Percentiles rank a stretch among this genome's conserved stretches.
These are phyloP conservation scores for Monosiga brevicollis DNA, from an alignment of 78 protist genomes.

Conservation along the genomic window DNA sequence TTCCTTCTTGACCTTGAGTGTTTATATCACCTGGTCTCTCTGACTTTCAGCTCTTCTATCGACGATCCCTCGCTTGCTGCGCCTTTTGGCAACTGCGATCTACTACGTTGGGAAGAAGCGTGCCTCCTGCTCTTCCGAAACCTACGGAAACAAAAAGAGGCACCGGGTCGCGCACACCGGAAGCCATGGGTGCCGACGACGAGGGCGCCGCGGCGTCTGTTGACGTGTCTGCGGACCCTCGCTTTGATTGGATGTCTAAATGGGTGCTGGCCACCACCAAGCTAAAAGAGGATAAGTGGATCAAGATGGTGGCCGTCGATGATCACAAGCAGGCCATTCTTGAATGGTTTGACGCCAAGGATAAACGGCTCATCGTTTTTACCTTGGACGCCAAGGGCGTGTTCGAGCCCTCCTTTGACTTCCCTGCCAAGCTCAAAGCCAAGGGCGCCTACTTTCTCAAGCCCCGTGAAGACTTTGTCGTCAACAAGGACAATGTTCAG, in stretches of 20 bases:
- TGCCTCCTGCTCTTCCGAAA: too few species aligned
- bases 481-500: neutral
- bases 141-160: too few species aligned
- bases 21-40: too few species aligned
- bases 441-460: neutral
- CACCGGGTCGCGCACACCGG: too few species aligned
- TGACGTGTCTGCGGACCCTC: neutral
- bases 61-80: too few species aligned
- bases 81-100: too few species aligned
- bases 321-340: neutral
- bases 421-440: neutral
- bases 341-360: neutral
- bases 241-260: neutral
- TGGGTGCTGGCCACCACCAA: neutral
- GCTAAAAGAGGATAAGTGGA: slow-evolving; percentile 8
- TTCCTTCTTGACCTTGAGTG: too few species aligned
- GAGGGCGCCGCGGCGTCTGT: neutral
- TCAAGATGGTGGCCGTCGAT: neutral
- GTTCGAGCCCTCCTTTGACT: neutral
- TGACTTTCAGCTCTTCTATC: too few species aligned
- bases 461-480: neutral
- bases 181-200: too few species aligned
- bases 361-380: neutral
- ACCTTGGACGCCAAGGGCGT: neutral
- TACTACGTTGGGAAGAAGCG: too few species aligned